Evolutionary conservation across 2,329 filamentous ascomycete genomes (phyloP).

Genomic region (Domatiomyces catenatus): DNA sequence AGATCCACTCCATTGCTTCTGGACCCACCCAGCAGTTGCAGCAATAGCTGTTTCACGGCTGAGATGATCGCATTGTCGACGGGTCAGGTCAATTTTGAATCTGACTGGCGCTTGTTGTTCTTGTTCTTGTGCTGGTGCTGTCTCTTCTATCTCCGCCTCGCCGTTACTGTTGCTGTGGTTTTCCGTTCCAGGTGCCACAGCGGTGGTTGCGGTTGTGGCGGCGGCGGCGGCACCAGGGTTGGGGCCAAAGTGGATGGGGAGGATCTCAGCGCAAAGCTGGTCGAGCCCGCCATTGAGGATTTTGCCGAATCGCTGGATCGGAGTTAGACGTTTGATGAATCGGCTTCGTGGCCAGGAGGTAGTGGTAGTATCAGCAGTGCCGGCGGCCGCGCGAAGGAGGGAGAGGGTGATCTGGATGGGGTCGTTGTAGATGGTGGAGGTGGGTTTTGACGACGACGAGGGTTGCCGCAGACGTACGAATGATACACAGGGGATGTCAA

Average conservation of each 20-base stretch:
- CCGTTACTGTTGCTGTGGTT: neutral
- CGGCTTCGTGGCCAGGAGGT: constrained; percentile 29
- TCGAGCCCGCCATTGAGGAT: constrained; percentile 43
- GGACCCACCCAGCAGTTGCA: neutral
- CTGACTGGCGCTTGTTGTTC: neutral
- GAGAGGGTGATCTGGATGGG: neutral
- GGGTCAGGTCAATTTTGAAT: neutral
- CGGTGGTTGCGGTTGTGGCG: too few species aligned
- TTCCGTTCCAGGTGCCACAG: neutral
- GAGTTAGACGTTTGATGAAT: constrained; percentile 45
- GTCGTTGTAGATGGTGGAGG: neutral
- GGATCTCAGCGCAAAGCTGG: constrained; percentile 40
- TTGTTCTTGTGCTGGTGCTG: neutral
- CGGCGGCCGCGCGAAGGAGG: neutral
- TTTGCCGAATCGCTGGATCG: constrained; percentile 42
- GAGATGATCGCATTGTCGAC: neutral
- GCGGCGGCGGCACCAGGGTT: neutral
- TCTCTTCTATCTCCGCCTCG: neutral
- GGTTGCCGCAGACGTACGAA: constrained; percentile 20
- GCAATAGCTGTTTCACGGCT: neutral
- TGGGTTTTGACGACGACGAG: constrained; percentile 39
- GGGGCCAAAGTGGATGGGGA: constrained; percentile 39
- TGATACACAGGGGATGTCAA: constrained; percentile 18
- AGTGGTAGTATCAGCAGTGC: too few species aligned
- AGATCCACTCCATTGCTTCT: neutral